Base-by-base conservation (phyloP, 306 rosid species). In the Ormosia semicastrata region DNA sequence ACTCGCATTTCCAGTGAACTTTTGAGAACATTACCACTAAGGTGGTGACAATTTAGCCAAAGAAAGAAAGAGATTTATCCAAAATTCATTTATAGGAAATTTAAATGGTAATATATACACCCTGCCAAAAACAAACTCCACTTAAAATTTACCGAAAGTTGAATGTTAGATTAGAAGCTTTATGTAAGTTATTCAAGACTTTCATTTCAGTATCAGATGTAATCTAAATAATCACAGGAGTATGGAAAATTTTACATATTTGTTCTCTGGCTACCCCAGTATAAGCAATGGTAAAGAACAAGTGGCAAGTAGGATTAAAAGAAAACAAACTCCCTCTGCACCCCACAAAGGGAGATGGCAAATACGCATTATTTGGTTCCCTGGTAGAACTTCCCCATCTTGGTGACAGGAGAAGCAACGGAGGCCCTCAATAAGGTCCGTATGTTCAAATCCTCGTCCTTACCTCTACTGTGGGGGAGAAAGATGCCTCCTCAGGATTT, bases 151-250 rank as follows among this genome's bases (percentile, higher is more conserved):
- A 67, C 50, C 8, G 6, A 52, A 41, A 69, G 44, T 33, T 44
- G 63, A 80, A 46, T 29, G 1, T 66, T 56, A 15, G 50, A 57
- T 46, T 30, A 15, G 36, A 43, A n/a, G 17, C 63, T 14, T 18
- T 3, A 36, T 46, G 13, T 14, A 37, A 24, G 71, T 12, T 49
- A 18, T 44, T 47, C 54, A 18, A 46, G 24, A 47, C 36, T 29
- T 60, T 71, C 32, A 72, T 39, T 13, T 63, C 29, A 50, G 47
- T 36, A 50, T 62, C 66, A 29, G 53, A 52, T 64, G 14, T 29
- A 62, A 63, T 37, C 79, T 72, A 71, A 77, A 76, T 68, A 83
- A 70, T 71, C 75, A 77, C 15, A 71, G 40, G 17, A 54, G 46
- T 18, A 54, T 18, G 66, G 13, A 60, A 59, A 72, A 5, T 65